Base-by-base conservation (phyloP, 2,329 filamentous ascomycete genomes). In the Podosphaera aphanis region DNA sequence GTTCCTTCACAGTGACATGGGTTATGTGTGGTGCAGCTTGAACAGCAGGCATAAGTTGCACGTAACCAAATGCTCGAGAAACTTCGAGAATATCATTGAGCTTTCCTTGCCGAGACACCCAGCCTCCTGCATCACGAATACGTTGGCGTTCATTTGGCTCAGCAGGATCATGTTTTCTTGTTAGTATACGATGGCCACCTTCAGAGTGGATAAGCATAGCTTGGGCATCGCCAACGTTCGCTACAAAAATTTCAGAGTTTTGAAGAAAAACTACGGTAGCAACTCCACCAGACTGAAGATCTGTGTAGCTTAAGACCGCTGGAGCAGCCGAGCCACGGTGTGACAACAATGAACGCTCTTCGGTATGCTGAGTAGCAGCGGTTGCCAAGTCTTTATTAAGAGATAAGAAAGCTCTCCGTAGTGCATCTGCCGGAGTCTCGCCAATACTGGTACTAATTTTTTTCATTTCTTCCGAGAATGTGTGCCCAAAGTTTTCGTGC, bases 301-400 rank as follows among this genome's bases (percentile, higher is more conserved):
- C 90, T 53, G 94, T 85, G 49, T 86, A 82, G 45, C 76, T 85
- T 35, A 98, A 72, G 39, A 88, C 74, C 43, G 86, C 78, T 11
- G 82, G 73, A 21, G 79, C 69, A 37, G 74, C 66, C 8, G 81
- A 80, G 38, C 77, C 77, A 52, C 85, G 75, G 63, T 85, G 80
- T 37, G 73, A 66, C 50, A 74, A 64, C 50, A 70, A 60, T 18
- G 71, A 69, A 46, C 81, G 74, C 50, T 88, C 82, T 56, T 92
- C 83, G 2, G 80, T 74, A 36, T 82, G 75, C 54, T 86, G 81
- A 45, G 78, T 81, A 8, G 85, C 84, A 45, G 82, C 77, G 1
- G 81, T 84, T 38, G 90, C 84, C 47, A 98, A 69, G 52, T 95
- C 88, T 61, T 94, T 95, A 64, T 98, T 98, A 45, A 98, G 68